Evolutionary conservation across 2,329 filamentous ascomycete species (phyloP), one percentile per base, ranked within the genome.

Genomic region (Arthrinium puccinioides): DNA sequence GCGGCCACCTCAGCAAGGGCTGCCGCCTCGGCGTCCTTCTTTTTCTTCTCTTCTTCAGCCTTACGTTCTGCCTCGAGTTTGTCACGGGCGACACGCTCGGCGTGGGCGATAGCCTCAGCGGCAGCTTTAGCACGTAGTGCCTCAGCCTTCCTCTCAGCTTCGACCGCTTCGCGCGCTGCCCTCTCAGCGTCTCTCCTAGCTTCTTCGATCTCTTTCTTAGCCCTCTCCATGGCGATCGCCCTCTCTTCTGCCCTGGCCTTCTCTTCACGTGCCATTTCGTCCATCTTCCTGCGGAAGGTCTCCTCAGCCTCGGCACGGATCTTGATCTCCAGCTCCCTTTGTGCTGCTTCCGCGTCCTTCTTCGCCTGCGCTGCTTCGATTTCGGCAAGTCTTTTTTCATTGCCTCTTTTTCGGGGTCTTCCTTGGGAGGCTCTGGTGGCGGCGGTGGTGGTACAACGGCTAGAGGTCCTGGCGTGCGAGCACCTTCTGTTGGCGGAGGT

Each of bases 401-500:
- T n/a, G 66, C 65, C 44, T 82, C 64, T 49, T 77, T 77, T 39
- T 82, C 73, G 2, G 72, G 67, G 37, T 82, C 74, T 21, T 45
- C 43, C 25, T 50, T 50, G 24, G 44, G 41, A 5, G 44, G 44
- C 15, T 47, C 46, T 30, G 27, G 27, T 18, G 28, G 35, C 14
- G 18, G 35, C 15, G 35, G 19, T 13, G 35, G 26, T 8, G n/a
- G 18, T 20, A 27, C 16, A n/a, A n/a, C n/a, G n/a, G n/a, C n/a
- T n/a, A n/a, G n/a, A 16, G 21, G 24, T 16, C 18, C 33, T 18
- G 47, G 46, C 9, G 32, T 21, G 21, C 39, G 29, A 6, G 40
- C 29, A 18, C 30, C 16, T 6, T 58, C 54, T 6, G 55, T 57
- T 16, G 53, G 53, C 10, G 60, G 56, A 8, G 64, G 61, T 18